Conservation (phyloP, 352 stramenopile species). For the Pythium guiyangense region DNA sequence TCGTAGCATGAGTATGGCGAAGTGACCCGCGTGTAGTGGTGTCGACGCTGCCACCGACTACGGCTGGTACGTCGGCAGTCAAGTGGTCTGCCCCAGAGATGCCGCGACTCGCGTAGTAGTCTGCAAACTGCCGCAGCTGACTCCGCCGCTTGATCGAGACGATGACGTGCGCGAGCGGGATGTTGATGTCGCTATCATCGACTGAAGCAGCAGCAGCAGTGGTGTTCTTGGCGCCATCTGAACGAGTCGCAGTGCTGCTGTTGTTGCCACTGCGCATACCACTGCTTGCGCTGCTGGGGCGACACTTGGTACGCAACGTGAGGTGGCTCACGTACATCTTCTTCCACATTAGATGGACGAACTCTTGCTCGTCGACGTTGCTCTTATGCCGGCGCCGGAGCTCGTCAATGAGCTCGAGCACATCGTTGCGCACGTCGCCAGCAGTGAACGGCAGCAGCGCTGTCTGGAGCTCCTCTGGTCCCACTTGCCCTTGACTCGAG, state of each 20-base stretch:
- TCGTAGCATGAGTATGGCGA: background rate
- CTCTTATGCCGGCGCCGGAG: conserved; percentile 25
- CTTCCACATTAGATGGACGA: conserved; percentile 56
- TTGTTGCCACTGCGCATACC: background rate
- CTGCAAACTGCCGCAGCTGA: conserved; percentile 63
- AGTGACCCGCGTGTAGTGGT: background rate
- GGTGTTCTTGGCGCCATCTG: background rate
- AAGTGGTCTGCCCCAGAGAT: conserved; percentile 58
- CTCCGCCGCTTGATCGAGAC: conserved; percentile 62
- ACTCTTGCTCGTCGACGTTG: conserved; percentile 55
- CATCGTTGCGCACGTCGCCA: conserved; percentile 45
- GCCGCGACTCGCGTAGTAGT: conserved; percentile 60
- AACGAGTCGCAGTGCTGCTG: background rate
- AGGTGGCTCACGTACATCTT: conserved; percentile 61
- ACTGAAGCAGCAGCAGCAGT: background rate
- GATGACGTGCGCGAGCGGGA: conserved; percentile 63
- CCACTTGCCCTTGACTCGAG: conserved; percentile 40
- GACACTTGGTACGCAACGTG: conserved; percentile 21
- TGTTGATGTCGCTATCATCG: conserved; percentile 30
- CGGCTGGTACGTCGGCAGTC: conserved; percentile 11
- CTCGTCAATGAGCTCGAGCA: conserved; percentile 49
- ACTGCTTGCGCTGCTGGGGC: background rate
- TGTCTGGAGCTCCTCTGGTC: conserved; percentile 33
- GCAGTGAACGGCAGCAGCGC: conserved; percentile 53
- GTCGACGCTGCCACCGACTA: background rate